These are phyloP conservation scores for Edaphochlamys debaryana DNA, from an alignment of 139 green algal species.

Conservation along the genomic window DNA sequence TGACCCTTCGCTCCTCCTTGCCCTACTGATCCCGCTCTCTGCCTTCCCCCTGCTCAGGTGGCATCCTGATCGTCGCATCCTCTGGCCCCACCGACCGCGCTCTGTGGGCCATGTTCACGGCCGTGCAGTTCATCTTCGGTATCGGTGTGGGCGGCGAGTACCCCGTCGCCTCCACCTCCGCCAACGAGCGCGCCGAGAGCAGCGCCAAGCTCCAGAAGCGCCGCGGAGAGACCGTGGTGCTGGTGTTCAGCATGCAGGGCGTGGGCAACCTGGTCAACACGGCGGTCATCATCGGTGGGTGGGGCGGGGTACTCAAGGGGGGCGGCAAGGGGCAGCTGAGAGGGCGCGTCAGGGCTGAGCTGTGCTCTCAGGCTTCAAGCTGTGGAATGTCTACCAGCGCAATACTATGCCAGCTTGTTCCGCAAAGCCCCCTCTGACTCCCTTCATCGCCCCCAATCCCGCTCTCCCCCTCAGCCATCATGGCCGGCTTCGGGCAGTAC, in stretches of 20 bases:
- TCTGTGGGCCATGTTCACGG: conserved; percentile 33
- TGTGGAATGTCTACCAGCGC: too few species aligned
- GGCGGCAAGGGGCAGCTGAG: too few species aligned
- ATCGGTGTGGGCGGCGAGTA: conserved; percentile 78
- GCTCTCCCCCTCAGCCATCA: conserved; percentile 39
- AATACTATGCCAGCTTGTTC: too few species aligned
- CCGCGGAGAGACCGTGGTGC: conserved; percentile 62
- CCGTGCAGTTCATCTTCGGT: conserved; percentile 52
- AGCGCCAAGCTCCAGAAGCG: conserved; percentile 55
- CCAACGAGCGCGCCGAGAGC: conserved; percentile 78
- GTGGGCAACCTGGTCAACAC: conserved; percentile 61
- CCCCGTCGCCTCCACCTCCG: conserved; percentile 79
- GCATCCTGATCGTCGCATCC: conserved; percentile 30
- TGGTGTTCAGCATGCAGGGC: conserved; percentile 64
- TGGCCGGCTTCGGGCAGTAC: conserved; percentile 33
- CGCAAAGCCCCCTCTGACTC: too few species aligned
- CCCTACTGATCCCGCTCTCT: too few species aligned
- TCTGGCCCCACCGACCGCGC: conserved; percentile 8
- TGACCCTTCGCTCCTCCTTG: too few species aligned
- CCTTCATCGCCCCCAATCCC: too few species aligned
- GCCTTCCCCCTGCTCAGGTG: conserved; percentile 3
- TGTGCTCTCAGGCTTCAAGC: too few species aligned
- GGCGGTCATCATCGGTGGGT: conserved; percentile 1
- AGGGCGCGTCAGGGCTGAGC: not conserved
- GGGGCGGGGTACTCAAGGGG: too few species aligned